Evolutionary conservation across 768 basidiomycete species (phyloP), one percentile per base, ranked within the genome.

Genomic region (Flagelloscypha sp.): DNA sequence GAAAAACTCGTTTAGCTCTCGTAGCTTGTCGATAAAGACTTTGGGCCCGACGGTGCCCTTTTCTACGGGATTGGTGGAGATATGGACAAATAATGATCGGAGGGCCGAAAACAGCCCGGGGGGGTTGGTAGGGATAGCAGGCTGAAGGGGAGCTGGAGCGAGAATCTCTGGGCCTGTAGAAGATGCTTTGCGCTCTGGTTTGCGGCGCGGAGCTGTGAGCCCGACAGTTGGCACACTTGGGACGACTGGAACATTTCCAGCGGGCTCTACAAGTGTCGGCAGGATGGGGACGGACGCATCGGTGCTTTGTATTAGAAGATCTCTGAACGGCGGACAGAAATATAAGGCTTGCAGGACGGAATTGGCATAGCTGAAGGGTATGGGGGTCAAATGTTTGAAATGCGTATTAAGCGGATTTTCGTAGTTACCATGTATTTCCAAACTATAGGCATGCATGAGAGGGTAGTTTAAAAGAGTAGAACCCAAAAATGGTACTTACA

Each of bases 321-420:
- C 84, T 33, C 93, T 75, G 55, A 99, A 97, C 2, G 94, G 93
- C 16, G 74, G 63, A 55, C 92, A 97, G 57, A 93, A 94, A 64
- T 97, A 99, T 37, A 98, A 74, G 0, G 95, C 82, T 57, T 99
- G 94, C 11, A 99, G 71, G 16, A 99, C 90, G n/a, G 94, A 95
- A 61, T 98, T 99, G 64, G 85, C 92, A 59, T 99, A 99, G 63
- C 92, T 92, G 55, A 12, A 33, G 21, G 40, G 35, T 20, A 44
- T 21, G 30, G 36, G 33, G 19, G 48, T 56, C 35, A 53, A 50
- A 7, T 28, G 16, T n/a, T 31, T 33, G n/a, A 24, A 24, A 9
- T 36, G 45, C 23, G 28, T 34, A 40, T 21, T 13, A 24, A 24
- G 28, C 18, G 30, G 6, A 34, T 31, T 10, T 18, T 36, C 28